Base-by-base conservation (phyloP, 2,329 filamentous ascomycete genomes). In the Fusarium brachygibbosum region DNA sequence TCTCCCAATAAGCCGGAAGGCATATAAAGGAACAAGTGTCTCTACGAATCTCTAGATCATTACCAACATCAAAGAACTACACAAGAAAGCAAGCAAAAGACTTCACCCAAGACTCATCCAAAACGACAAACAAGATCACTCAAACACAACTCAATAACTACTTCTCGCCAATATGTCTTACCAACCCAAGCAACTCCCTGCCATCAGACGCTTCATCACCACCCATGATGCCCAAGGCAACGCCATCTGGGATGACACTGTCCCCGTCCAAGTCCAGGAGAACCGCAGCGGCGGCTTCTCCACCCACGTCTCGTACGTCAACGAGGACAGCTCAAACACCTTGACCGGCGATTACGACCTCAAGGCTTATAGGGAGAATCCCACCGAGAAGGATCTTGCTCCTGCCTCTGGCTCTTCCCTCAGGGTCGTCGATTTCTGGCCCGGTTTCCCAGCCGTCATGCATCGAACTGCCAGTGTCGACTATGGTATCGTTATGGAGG, bases 401-500 rank as follows among this genome's bases (percentile, higher is more conserved):
- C 72, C 70, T 14, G 54, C 12, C n/a, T 68, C 69, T n/a, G 59
- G 63, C 25, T 64, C 72, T 21, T 45, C 53, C 9, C 56, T 73
- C 31, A 59, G 64, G 23, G 67, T 71, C 25, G 64, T 73, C 32
- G 70, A 73, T 49, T 62, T 74, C 46, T 74, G 64, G 62, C 67
- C 69, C 8, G 66, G 66, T 32, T 69, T 48, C 41, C 62, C 68
- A 5, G 63, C 58, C 16, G 46, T 71, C 41, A 56, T 72, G 70
- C 70, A 74, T 62, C 63, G 64, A 11, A 74, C 72, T 38, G 66
- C 58, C 29, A 74, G 70, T 25, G 53, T 74, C 29, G 72, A 74
- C 59, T 70, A 70, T 32, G 68, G 66, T 21, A 45, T 72, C 23
- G 53, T 74, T 9, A 25, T 74, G 11, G 71, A 74, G 25, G 71